phyloP scores from a whole-genome alignment of 169 alveolate species.

The Eimeria acervulina region DNA sequence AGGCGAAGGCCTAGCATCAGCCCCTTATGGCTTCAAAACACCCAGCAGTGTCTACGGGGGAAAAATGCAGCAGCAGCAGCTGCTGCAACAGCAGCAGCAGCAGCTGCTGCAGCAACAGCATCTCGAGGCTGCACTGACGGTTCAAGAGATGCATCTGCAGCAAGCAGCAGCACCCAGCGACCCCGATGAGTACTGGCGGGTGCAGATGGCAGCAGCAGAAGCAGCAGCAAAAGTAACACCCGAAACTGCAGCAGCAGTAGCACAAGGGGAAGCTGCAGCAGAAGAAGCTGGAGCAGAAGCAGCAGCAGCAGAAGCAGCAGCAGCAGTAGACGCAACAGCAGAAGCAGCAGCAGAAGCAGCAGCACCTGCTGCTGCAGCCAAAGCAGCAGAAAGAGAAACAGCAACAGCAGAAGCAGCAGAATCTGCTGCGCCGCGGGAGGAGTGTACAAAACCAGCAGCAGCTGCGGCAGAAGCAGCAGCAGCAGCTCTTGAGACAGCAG shows the following conservation, averaged over 20 bases:
- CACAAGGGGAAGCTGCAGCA: not conserved
- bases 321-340: too few relatives aligned
- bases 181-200: not conserved
- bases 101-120: not conserved
- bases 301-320: too few relatives aligned
- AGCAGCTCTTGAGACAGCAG: constrained; percentile 26
- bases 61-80: not conserved
- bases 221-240: not conserved
- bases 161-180: not conserved
- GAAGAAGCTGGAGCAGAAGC: too few relatives aligned
- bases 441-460: not conserved
- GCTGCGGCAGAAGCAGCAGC: constrained; percentile 6
- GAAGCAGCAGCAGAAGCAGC: too few relatives aligned
- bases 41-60: too few relatives aligned
- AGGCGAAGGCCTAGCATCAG: too few relatives aligned
- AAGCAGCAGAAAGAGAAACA: too few relatives aligned
- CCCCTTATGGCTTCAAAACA: too few relatives aligned
- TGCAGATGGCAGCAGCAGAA: constrained; percentile 24
- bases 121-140: not conserved
- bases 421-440: not conserved
- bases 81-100: not conserved
- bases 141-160: not conserved
- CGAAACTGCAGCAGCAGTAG: not conserved
- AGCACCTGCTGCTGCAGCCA: too few relatives aligned
- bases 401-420: too few relatives aligned